Base-by-base conservation (phyloP, 352 stramenopile genomes). In the Phytophthora sp. region DNA sequence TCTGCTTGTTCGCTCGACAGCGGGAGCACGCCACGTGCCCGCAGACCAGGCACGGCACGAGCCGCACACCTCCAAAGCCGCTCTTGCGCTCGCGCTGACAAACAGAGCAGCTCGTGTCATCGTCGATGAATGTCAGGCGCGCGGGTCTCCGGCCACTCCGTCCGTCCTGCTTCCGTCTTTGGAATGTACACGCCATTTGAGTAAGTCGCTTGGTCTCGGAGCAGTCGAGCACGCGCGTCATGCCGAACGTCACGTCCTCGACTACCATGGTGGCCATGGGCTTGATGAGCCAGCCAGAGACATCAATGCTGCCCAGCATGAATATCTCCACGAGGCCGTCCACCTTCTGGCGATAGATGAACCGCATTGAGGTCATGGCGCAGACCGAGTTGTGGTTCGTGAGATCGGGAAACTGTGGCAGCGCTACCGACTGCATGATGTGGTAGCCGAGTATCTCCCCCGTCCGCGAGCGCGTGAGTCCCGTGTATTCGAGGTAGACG, bases 371-470 rank as follows among this genome's bases (percentile, higher is more conserved):
- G 8, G 71, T 69, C 31, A 69, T 47, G 3, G 73, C 61, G 44
- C 78, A 78, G 4, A 84, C 59, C 3, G 76, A 83, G 57, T 88
- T 83, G 49, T 71, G 71, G 3, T 50, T 45, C 4, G 54, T 59
- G 4, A 85, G 65, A 9, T 78, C 66, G 5, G 79, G 79, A 24
- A 88, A 85, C 38, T 69, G 52, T 15, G 74, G 72, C 8, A 86
- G 39, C 6, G 79, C 76, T 3, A 88, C 72, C 6, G 74, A 84
- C 35, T 88, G 74, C 66, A 82, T 77, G 23, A 88, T 66, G 60
- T 84, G 64, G 56, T 79, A 88, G 13, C 79, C 79, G 16, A 88
- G 58, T 7, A 62, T 29, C 27, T 88, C 74, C 11, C 77, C 75
- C 0, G 35, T 57, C 7, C 51, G 44, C 0, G 52, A 79, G 18